Evolutionary conservation across 805 yeast species (phyloP).

Genomic region (Metschnikowia baotianmanensis): DNA sequence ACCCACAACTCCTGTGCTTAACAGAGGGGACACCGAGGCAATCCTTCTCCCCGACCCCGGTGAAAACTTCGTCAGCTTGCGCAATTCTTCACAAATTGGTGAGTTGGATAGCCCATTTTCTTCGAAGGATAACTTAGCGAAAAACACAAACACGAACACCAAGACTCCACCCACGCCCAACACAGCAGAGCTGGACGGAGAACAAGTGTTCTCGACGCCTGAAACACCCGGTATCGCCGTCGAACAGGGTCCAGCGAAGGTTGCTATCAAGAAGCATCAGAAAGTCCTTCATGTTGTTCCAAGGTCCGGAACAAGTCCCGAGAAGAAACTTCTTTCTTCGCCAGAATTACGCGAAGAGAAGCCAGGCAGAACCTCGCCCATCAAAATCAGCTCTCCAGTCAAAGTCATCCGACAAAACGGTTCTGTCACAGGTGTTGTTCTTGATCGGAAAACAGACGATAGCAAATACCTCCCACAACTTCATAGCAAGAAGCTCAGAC

Average conservation of each 20-base stretch:
- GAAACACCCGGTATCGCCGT: not conserved
- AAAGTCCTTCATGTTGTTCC: constrained; percentile 1
- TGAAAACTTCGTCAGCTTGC: not conserved
- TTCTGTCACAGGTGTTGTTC: constrained; percentile 25
- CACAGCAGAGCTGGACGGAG: not conserved
- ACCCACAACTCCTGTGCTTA: not conserved
- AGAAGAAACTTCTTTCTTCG: not conserved
- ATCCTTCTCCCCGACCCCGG: not conserved
- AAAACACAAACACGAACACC: no score
- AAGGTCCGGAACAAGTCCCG: not conserved
- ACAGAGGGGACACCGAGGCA: not conserved
- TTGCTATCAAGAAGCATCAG: not conserved
- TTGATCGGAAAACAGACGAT: constrained; percentile 12
- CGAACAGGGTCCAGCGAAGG: constrained; percentile 4
- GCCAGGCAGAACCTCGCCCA: constrained; percentile 22
- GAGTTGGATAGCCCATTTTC: not conserved
- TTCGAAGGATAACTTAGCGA: not conserved
- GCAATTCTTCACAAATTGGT: not conserved
- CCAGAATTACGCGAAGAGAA: not conserved
- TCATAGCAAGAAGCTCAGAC: constrained; percentile 4
- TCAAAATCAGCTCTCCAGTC: constrained; percentile 41
- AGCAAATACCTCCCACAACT: not conserved
- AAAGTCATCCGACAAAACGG: constrained; percentile 31
- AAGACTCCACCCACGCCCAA: not conserved
- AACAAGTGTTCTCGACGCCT: no score